Evolutionary conservation across 208 protist genomes (phyloP), one percentile per base, ranked within the genome.

Genomic region (Tritrichomonas foetus): DNA sequence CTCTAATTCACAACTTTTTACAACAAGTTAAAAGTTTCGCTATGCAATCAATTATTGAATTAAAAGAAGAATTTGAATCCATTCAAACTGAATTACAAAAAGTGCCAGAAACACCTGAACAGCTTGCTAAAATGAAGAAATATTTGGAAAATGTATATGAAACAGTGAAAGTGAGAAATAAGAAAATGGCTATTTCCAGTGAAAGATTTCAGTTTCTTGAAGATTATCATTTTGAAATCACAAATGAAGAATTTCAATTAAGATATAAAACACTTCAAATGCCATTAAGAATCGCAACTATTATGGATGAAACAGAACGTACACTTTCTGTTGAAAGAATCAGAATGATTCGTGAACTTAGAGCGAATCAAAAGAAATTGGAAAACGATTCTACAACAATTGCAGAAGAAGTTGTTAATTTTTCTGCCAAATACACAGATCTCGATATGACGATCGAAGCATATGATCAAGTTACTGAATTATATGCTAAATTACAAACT

Each of bases 141-240:
- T 89, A 44, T 30, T 47, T 89, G 47, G 47, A 89, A 8, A 89
- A 89, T 39, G 78, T 89, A 25, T 16, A 44, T 1, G 78, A 89
- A 49, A 89, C 47, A 20, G 44, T 47, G 5, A 53, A 89, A 20
- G 47, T 33, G n/a, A 13, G 78, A 20, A 20, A 53, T 11, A 89
- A 27, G 20, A 89, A 89, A 49, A 53, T 89, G 41, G 39, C 33
- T 27, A n/a, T 27, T 36, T 47, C 47, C 14, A 89, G 33, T 16
- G 78, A 89, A 89, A 53, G 78, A 57, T 89, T 89, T n/a, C 33
- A 25, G 8, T 89, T 89, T 47, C 47, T 89, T 0, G 78, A 89
- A 89, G 47, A 53, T 3, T 57, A 69, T 33, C 53, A 82, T 25
- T 89, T 89, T 20, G 78, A 89, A 89, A 89, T 89, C 41, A 53